Percentiles rank a stretch among this genome's conserved stretches.
Conservation (phyloP, 495 filamentous ascomycete genomes). For the Polyplosphaeria fusca region DNA sequence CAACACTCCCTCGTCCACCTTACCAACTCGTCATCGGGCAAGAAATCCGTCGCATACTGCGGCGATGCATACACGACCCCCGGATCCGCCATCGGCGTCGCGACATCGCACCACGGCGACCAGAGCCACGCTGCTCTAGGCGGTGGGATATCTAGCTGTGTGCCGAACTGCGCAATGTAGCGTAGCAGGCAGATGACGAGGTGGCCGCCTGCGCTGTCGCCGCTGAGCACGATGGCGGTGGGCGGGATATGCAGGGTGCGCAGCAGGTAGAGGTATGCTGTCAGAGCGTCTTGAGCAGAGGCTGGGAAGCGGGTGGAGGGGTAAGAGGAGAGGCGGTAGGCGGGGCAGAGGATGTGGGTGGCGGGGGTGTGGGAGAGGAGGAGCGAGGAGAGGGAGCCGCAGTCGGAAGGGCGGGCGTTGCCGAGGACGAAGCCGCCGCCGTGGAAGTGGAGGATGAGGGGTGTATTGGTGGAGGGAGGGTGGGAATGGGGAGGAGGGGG, state of each 20-base stretch:
- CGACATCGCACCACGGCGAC: constrained; percentile 43
- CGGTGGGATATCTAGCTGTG: constrained; percentile 8
- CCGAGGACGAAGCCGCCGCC: constrained; percentile 48
- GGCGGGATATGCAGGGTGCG: constrained; percentile 23
- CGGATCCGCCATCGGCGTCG: constrained; percentile 12
- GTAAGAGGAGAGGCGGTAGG: constrained; percentile 33
- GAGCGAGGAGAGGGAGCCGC: constrained; percentile 38
- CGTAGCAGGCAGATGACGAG: constrained; percentile 30
- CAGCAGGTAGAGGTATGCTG: constrained; percentile 34
- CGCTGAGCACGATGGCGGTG: constrained; percentile 31
- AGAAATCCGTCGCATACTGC: constrained; percentile 44
- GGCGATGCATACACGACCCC: constrained; percentile 30
- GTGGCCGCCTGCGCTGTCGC: constrained; percentile 38
- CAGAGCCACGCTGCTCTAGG: constrained; percentile 37
- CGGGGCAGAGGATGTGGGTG: constrained; percentile 32
- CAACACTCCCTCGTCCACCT: constrained; percentile 40
- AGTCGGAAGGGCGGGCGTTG: constrained; percentile 41
- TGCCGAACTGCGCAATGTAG: constrained; percentile 32
- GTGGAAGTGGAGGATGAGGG: constrained; percentile 43
- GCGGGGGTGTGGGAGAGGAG: constrained; percentile 26
- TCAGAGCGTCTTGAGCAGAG: constrained; percentile 34
- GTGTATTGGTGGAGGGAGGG: not conserved
- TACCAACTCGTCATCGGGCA: constrained; percentile 35
- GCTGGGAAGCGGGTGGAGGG: constrained; percentile 36
- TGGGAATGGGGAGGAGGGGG: constrained; percentile 21